These are phyloP conservation scores for Monilinia laxa DNA, from an alignment of 2,329 filamentous ascomycete genomes.

Conservation along the genomic window DNA sequence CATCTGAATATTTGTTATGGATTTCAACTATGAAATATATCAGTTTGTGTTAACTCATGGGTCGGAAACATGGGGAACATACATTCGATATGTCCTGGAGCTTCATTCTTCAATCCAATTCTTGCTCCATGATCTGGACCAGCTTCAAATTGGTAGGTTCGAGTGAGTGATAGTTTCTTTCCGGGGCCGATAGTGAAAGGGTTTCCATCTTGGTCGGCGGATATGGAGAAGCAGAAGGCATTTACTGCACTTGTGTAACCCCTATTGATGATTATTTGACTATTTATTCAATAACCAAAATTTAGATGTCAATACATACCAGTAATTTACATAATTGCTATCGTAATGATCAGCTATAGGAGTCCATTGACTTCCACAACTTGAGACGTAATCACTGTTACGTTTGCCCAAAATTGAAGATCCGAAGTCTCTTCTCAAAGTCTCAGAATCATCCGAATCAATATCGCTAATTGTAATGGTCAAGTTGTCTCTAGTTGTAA, in stretches of 20 bases:
- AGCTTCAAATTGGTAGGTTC: neutral
- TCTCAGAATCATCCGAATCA: neutral
- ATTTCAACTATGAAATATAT: neutral
- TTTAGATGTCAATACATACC: neutral
- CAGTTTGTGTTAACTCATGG: rapidly evolving
- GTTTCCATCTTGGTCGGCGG: neutral
- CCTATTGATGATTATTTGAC: neutral
- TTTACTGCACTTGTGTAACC: neutral
- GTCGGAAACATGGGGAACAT: neutral
- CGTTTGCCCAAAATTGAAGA: neutral
- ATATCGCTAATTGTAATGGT: neutral
- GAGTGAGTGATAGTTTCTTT: neutral
- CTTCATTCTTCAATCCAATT: neutral
- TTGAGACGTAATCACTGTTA: neutral
- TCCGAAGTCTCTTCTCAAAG: neutral
- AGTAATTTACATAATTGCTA: neutral
- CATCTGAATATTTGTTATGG: neutral
- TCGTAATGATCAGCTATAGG: neutral
- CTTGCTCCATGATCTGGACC: neutral
- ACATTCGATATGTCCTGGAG: neutral
- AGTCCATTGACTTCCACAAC: neutral
- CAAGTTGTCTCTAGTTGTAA: neutral
- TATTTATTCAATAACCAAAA: neutral
- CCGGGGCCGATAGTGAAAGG: neutral
- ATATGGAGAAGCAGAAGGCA: neutral